Evolutionary conservation across 495 filamentous ascomycete species (phyloP).

Genomic region (Penicillium pancosmium): DNA sequence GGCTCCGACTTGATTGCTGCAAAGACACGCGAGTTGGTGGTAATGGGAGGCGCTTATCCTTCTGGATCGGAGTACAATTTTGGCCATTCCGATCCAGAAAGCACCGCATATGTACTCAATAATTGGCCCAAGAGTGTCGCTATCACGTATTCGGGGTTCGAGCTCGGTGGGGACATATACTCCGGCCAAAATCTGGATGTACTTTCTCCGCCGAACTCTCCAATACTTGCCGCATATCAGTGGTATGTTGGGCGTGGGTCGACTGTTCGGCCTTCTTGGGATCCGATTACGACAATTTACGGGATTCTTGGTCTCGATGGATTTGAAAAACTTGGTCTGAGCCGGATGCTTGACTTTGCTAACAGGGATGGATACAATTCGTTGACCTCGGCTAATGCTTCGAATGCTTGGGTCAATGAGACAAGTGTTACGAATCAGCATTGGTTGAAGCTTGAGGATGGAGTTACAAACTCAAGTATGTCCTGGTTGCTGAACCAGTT

Average conservation of each 20-base stretch:
- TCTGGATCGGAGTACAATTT: slow-evolving; percentile 8
- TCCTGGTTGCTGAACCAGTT: slow-evolving; percentile 5
- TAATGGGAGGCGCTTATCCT: slow-evolving; percentile 9
- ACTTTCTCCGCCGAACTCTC: slow-evolving; percentile 3
- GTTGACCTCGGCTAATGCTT: slow-evolving; percentile 6
- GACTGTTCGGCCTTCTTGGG: slow-evolving; percentile 5
- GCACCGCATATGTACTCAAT: slow-evolving; percentile 2
- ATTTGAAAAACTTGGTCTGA: slow-evolving; percentile 1
- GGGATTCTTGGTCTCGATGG: slow-evolving; percentile 7
- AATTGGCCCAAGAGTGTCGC: slow-evolving; percentile 7
- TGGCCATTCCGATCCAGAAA: neutral
- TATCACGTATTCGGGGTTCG: slow-evolving; percentile 4
- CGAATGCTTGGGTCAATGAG: slow-evolving; percentile 9
- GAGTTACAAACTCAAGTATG: slow-evolving; percentile 11
- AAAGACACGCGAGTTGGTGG: slow-evolving; percentile 3
- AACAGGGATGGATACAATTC: slow-evolving; percentile 1
- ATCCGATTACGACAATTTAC: slow-evolving; percentile 8
- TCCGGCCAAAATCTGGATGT: neutral
- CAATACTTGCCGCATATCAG: slow-evolving; percentile 6
- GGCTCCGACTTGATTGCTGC: slow-evolving; percentile 1
- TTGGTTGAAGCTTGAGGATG: slow-evolving; percentile 11
- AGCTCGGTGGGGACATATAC: slow-evolving; percentile 3
- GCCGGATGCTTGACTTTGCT: neutral
- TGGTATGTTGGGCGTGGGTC: slow-evolving; percentile 13
- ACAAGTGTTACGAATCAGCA: slow-evolving; percentile 11